Evolutionary conservation across 305 asterid species (phyloP).

Genomic region (Solanum hybrid): DNA sequence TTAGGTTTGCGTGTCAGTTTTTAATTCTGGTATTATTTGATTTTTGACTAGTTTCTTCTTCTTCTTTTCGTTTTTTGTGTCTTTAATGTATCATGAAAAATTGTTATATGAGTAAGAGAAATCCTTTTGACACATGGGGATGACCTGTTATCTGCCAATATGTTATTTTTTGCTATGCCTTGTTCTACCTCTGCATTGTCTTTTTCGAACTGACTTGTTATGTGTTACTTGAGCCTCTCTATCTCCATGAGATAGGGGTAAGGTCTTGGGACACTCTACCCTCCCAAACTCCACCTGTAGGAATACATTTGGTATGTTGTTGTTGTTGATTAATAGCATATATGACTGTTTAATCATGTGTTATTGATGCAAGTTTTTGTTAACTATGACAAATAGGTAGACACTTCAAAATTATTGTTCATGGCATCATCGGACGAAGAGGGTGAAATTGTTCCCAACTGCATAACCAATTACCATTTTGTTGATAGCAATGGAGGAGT

Average conservation of each 20-base stretch:
- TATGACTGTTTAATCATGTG: not conserved
- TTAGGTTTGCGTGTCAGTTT: not conserved
- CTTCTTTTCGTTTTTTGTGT: not conserved
- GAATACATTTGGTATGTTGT: not conserved
- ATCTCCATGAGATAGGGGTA: not conserved
- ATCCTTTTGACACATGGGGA: not conserved
- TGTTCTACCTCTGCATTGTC: not conserved
- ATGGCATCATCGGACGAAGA: constrained; percentile 62
- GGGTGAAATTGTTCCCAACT: constrained; percentile 42
- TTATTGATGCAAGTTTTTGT: not conserved
- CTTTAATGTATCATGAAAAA: not conserved
- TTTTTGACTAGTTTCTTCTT: not conserved
- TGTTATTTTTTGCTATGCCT: not conserved
- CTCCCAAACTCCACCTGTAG: not conserved
- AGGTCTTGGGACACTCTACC: not conserved
- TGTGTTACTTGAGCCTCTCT: not conserved
- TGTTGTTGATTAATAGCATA: not conserved
- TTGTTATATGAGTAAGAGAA: not conserved
- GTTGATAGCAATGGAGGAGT: constrained; percentile 19
- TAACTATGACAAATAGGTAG: not conserved
- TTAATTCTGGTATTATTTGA: not conserved
- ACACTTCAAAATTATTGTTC: not conserved
- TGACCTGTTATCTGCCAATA: not conserved
- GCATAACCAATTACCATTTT: constrained; percentile 32
- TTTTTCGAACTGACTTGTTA: not conserved